Percentiles rank a stretch among this genome's conserved stretches.
These are phyloP conservation scores for Arthrobotrys musiformis DNA, from an alignment of 2,329 filamentous ascomycete genomes.

Conservation along the genomic window DNA sequence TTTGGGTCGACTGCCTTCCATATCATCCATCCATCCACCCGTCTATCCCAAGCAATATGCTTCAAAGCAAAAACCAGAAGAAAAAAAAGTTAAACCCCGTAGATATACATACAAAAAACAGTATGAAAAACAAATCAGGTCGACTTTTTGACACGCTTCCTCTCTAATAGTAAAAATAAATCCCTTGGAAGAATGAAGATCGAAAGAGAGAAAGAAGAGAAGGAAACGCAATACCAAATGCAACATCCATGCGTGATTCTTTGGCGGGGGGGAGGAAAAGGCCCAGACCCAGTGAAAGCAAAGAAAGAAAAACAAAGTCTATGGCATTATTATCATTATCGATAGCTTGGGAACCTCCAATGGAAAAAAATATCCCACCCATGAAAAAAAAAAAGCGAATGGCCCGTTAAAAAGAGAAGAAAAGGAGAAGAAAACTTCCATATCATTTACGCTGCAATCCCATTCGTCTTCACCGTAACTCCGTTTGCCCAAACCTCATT, in stretches of 20 bases:
- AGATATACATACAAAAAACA: not conserved
- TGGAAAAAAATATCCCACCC: not conserved
- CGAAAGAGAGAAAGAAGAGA: too few species aligned
- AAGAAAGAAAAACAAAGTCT: conserved; percentile 14
- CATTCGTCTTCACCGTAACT: conserved; percentile 30
- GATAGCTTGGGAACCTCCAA: not conserved
- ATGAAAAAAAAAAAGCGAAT: conserved; percentile 1
- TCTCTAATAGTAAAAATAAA: conserved; percentile 18
- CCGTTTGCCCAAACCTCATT: conserved; percentile 51
- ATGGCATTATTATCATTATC: conserved; percentile 49
- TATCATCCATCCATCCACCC: not conserved
- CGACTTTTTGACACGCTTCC: conserved; percentile 9
- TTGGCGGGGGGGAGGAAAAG: not conserved
- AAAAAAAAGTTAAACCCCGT: not conserved
- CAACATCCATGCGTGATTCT: not conserved
- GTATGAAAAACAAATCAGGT: not conserved
- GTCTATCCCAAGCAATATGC: not conserved
- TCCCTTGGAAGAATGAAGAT: not conserved
- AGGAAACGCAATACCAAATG: not conserved
- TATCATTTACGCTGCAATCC: conserved; percentile 31
- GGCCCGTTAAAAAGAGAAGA: conserved; percentile 28
- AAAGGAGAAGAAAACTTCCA: not conserved
- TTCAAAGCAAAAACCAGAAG: not conserved
- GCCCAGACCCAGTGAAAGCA: not conserved
- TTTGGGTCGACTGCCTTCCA: not conserved